These are phyloP conservation scores for Penicillium longicatenatum DNA, from an alignment of 495 filamentous ascomycete species.

Conservation along the genomic window DNA sequence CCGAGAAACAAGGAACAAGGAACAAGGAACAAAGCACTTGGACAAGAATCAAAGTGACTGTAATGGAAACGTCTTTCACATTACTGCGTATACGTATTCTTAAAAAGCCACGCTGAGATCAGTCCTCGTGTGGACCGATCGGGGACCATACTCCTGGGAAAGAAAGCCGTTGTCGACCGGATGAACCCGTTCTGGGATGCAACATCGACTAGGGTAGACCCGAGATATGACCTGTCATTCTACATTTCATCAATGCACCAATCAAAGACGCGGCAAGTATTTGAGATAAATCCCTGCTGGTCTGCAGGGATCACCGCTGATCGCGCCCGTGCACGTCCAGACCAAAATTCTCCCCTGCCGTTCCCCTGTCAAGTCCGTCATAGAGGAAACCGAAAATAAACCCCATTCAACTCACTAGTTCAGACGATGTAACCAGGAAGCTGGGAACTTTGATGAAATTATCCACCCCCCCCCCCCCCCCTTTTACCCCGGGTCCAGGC, in stretches of 20 bases:
- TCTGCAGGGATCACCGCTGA: slow-evolving; percentile 35
- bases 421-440: not conserved
- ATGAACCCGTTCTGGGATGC: slow-evolving; percentile 31
- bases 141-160: slow-evolving; percentile 26
- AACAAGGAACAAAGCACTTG: not conserved
- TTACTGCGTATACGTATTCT: not conserved
- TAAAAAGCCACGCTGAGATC: slow-evolving; percentile 21
- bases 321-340: slow-evolving; percentile 28
- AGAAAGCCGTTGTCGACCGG: slow-evolving; percentile 27
- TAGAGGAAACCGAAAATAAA: not conserved
- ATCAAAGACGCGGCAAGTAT: slow-evolving; percentile 39
- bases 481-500: not conserved
- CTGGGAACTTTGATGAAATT: not conserved
- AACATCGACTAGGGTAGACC: slow-evolving; percentile 27
- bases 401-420: not conserved
- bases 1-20: not conserved
- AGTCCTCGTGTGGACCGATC: slow-evolving; percentile 34
- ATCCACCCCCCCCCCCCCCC: too few species aligned
- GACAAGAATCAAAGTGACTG: not conserved
- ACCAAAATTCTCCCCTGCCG: slow-evolving; percentile 8
- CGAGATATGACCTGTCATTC: slow-evolving; percentile 27
- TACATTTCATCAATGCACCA: slow-evolving; percentile 24
- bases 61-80: not conserved
- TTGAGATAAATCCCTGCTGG: slow-evolving; percentile 45
- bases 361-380: slow-evolving; percentile 4